Evolutionary conservation across 305 asterid species (phyloP).

Genomic region (Fraxinus sp.): DNA sequence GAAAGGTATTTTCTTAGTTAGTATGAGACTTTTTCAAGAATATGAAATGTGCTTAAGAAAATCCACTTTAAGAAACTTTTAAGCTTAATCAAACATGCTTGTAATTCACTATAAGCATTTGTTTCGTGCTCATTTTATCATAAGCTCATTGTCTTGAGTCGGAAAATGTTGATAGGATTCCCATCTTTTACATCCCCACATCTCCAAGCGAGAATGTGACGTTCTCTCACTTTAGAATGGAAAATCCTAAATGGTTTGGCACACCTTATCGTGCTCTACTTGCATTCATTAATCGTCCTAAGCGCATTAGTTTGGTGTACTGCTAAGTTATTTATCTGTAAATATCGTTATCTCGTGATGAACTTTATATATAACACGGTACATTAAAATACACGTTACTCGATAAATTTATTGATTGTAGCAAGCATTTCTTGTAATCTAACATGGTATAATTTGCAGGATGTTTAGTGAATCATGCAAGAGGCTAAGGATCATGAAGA

Average conservation of each 20-base stretch:
- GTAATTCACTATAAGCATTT: neutral
- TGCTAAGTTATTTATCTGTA: neutral
- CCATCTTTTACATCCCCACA: neutral
- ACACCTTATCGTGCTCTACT: neutral
- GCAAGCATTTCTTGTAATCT: neutral
- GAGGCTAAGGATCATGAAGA: constrained; percentile 74
- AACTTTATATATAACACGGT: too few relatives aligned
- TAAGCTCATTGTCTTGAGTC: neutral
- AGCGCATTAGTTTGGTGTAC: too few relatives aligned
- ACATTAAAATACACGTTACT: neutral
- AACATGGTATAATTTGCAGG: constrained; percentile 32
- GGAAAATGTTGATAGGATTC: neutral
- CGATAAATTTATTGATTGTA: neutral
- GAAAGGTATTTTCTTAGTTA: too few relatives aligned
- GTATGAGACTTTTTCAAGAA: too few relatives aligned
- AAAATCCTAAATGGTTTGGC: too few relatives aligned
- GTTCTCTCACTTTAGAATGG: neutral
- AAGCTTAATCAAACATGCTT: too few relatives aligned
- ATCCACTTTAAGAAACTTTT: neutral
- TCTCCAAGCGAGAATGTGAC: neutral
- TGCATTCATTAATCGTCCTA: neutral
- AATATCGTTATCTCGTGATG: neutral
- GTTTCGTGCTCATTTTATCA: neutral
- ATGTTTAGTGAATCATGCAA: constrained; percentile 76
- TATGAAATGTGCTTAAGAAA: neutral